Percentiles rank a stretch among this genome's conserved stretches.
These are phyloP conservation scores for Phytopythium montanum DNA, from an alignment of 352 stramenopile genomes.

Conservation along the genomic window DNA sequence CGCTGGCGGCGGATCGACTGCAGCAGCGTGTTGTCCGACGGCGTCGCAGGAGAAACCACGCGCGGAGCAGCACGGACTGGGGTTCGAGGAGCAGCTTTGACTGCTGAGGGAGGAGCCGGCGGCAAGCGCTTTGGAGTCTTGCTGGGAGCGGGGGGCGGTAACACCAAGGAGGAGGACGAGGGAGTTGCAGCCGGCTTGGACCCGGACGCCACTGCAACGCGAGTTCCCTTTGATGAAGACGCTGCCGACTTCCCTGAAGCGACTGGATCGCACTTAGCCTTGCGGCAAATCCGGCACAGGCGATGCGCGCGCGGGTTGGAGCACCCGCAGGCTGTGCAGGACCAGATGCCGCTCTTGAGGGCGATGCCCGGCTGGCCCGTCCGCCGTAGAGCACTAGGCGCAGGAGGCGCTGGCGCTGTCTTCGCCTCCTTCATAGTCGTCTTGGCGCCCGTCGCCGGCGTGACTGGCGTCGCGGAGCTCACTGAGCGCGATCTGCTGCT, in stretches of 20 bases:
- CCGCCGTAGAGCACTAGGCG: neutral
- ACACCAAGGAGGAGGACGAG: neutral
- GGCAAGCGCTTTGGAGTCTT: neutral
- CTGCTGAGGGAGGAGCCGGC: neutral
- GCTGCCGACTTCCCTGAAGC: neutral
- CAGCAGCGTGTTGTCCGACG: neutral
- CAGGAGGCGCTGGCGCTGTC: neutral
- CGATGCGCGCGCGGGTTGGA: conserved; percentile 43
- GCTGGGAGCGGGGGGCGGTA: conserved; percentile 1
- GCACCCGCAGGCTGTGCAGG: conserved; percentile 46
- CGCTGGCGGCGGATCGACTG: neutral
- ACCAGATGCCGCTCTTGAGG: conserved; percentile 45
- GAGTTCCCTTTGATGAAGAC: neutral
- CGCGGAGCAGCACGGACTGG: neutral
- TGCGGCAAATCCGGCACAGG: conserved; percentile 44
- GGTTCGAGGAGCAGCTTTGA: neutral
- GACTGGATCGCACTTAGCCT: conserved; percentile 13
- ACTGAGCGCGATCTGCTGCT: neutral
- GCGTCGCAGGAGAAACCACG: neutral
- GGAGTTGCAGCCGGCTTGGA: neutral
- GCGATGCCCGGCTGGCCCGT: conserved; percentile 13
- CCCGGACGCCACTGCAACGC: neutral
- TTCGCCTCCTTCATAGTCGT: neutral
- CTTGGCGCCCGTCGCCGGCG: neutral
- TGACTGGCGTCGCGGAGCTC: neutral